These are phyloP conservation scores for Auriscalpium microsporum DNA, from an alignment of 768 basidiomycete species.

Conservation along the genomic window DNA sequence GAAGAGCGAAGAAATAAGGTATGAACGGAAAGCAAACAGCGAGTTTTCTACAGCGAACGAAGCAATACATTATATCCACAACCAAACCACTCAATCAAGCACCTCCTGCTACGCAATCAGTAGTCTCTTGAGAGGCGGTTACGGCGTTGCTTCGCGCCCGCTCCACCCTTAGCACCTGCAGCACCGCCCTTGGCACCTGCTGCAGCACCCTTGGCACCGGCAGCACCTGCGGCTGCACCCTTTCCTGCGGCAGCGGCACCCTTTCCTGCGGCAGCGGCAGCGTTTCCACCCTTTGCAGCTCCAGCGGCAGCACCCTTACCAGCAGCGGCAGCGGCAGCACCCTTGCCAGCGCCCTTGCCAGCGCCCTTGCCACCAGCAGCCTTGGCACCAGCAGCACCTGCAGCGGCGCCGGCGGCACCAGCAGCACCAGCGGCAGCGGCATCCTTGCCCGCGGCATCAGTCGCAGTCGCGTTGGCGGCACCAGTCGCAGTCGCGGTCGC, in stretches of 20 bases:
- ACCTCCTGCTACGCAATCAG: neutral
- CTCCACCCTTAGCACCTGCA: neutral
- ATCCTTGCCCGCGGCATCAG: neutral
- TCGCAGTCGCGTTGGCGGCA: neutral
- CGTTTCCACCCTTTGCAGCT: constrained; percentile 1
- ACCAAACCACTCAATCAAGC: neutral
- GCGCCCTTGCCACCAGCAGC: constrained; percentile 6
- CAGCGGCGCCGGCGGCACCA: constrained; percentile 8
- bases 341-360: constrained; percentile 6
- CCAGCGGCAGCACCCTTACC: constrained; percentile 6
- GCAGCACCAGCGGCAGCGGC: constrained; percentile 6
- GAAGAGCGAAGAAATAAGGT: neutral
- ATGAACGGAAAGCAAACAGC: neutral
- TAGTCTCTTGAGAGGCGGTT: constrained; percentile 7
- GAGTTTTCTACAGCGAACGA: constrained; percentile 6
- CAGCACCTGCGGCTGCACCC: neutral
- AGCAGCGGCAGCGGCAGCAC: constrained; percentile 6
- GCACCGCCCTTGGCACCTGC: neutral
- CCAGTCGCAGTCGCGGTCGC: neutral
- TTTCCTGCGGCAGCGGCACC: neutral
- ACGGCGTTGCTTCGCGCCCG: neutral
- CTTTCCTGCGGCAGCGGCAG: neutral
- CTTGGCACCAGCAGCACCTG: constrained; percentile 9
- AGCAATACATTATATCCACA: neutral
- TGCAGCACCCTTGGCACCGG: neutral